These are phyloP conservation scores for Cladorrhinum sp. DNA, from an alignment of 2,329 filamentous ascomycete genomes.

Conservation along the genomic window DNA sequence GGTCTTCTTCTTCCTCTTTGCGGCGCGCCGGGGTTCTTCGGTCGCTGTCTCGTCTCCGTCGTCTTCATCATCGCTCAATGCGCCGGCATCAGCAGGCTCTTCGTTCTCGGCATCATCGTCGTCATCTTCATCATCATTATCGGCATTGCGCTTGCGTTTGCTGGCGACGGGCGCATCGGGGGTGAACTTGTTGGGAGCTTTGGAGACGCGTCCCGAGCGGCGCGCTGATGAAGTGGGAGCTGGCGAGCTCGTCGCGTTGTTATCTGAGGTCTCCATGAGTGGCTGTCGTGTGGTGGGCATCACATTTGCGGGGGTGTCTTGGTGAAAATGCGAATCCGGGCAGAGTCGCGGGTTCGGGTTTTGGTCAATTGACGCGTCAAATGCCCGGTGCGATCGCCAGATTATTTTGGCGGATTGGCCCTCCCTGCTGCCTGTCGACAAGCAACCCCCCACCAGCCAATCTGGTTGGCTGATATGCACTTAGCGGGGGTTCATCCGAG, in stretches of 20 bases:
- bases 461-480: not conserved
- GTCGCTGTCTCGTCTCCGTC: conserved; percentile 43
- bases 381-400: conserved; percentile 23
- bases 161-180: conserved; percentile 48
- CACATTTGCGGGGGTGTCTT: conserved; percentile 27
- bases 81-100: conserved; percentile 43
- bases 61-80: conserved; percentile 41
- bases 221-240: conserved; percentile 55
- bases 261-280: conserved; percentile 54
- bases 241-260: conserved; percentile 53
- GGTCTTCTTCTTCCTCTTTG: conserved; percentile 36
- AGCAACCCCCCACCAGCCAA: not conserved
- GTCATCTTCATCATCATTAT: conserved; percentile 47
- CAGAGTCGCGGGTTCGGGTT: conserved; percentile 12
- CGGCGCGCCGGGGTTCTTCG: conserved; percentile 41
- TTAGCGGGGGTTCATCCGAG: not conserved
- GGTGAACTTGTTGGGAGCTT: conserved; percentile 57
- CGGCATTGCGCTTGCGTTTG: conserved; percentile 57
- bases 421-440: conserved; percentile 9
- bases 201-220: conserved; percentile 66
- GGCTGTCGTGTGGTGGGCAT: conserved; percentile 44
- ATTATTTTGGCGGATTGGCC: conserved; percentile 28
- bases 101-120: conserved; percentile 46
- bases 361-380: conserved; percentile 29
- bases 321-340: conserved; percentile 7